Base-by-base conservation (phyloP, 73 alveolate genomes). In the Paramecium tetraurelia region DNA sequence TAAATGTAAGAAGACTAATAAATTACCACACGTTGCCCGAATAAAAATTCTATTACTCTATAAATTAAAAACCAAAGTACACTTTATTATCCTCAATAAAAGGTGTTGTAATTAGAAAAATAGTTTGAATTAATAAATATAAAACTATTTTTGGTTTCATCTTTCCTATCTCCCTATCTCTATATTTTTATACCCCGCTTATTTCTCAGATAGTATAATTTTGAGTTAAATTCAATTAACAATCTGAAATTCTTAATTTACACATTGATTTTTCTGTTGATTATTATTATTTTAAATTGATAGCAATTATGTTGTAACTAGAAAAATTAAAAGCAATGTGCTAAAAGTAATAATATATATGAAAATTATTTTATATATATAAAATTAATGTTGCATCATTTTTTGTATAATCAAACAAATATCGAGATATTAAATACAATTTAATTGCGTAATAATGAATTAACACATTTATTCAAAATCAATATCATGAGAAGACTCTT, bases 31-130 rank as follows among this genome's bases (percentile, higher is more conserved):
- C 12, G 1, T 0, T 1, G 31, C 31, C 31, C 1, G 31, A 27
- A 27, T 1, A 27, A 27, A 27, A 27, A 27, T n/a, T n/a, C n/a
- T n/a, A n/a, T n/a, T n/a, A n/a, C n/a, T n/a, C n/a, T n/a, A n/a
- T n/a, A n/a, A n/a, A n/a, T n/a, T n/a, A n/a, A n/a, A n/a, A n/a
- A n/a, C n/a, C n/a, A n/a, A n/a, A n/a, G n/a, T n/a, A n/a, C n/a
- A n/a, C n/a, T n/a, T n/a, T n/a, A n/a, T n/a, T n/a, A n/a, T n/a
- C n/a, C n/a, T n/a, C 48, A 40, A 40, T 7, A 40, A 95, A 85
- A 94, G n/a, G n/a, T n/a, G n/a, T 85, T 96, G 98, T 84, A 92
- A 96, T 89, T 96, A 92, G 95, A 92, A 96, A 93, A 58, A 76
- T 80, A 20, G 77, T 80, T 22, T 80, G 90, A 80, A 31, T n/a